Conservation (phyloP, 164 flowering plant species). For the Saururus chinensis region DNA sequence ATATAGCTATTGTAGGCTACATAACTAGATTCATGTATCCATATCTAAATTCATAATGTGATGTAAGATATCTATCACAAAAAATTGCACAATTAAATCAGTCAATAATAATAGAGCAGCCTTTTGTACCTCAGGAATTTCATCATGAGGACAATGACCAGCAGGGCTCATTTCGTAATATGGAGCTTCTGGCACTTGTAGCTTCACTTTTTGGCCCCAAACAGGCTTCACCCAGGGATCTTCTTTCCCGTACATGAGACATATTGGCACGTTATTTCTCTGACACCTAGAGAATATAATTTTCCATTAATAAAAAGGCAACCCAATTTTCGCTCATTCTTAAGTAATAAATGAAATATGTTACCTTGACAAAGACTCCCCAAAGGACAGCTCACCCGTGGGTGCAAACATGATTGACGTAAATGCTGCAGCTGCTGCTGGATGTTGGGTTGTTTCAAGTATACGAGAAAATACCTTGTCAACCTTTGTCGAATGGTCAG, state of each 20-base stretch:
- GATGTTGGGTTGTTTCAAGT: slow-evolving; percentile 69
- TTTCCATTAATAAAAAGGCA: not conserved
- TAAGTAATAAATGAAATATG: not conserved
- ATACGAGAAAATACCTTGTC: slow-evolving; percentile 75
- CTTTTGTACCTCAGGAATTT: slow-evolving; percentile 83
- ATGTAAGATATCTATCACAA: too few species aligned
- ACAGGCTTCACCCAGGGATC: slow-evolving; percentile 94
- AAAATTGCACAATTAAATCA: not conserved
- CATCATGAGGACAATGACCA: slow-evolving; percentile 99
- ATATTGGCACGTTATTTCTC: slow-evolving; percentile 49
- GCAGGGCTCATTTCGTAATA: slow-evolving; percentile 95
- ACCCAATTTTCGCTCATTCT: not conserved
- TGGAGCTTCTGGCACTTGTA: slow-evolving; percentile 70
- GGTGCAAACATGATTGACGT: slow-evolving; percentile 98
- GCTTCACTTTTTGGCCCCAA: slow-evolving; percentile 76
- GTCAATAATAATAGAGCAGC: not conserved
- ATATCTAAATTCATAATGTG: not conserved
- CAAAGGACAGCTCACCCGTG: slow-evolving; percentile 60
- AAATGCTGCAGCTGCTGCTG: slow-evolving; percentile 96
- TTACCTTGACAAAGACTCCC: slow-evolving; percentile 62
- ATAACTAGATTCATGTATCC: too few species aligned
- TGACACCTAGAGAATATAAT: slow-evolving; percentile 37
- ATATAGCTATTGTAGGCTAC: not conserved
- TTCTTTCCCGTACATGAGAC: slow-evolving; percentile 93
- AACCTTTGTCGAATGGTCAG: slow-evolving; percentile 74